phyloP scores from a whole-genome alignment of 768 basidiomycete species.

The Trametes cubensis region DNA sequence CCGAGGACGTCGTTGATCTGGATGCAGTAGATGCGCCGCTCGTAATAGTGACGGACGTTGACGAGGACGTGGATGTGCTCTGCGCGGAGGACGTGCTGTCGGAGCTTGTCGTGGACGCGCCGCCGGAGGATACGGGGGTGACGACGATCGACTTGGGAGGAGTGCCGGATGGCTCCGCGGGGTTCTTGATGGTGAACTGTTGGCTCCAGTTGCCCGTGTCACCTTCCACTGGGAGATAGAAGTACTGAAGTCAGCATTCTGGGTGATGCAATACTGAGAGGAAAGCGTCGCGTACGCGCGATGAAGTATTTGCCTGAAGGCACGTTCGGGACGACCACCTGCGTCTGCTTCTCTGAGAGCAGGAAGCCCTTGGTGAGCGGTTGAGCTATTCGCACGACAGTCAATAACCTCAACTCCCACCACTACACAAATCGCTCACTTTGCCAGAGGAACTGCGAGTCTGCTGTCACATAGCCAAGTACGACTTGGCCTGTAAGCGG shows the following conservation, averaged over 20 bases:
- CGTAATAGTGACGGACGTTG: background rate
- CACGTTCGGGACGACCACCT: constrained; percentile 2
- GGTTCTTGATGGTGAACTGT: background rate
- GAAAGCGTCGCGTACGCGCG: background rate
- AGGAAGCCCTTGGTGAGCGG: background rate
- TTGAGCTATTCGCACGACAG: background rate
- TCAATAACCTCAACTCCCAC: too few species aligned
- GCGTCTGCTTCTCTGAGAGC: background rate
- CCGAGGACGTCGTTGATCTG: background rate
- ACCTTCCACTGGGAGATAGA: background rate
- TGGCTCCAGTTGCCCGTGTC: constrained; percentile 4
- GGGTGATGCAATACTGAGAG: background rate
- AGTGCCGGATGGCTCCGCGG: constrained; percentile 3
- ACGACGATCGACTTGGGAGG: constrained; percentile 1
- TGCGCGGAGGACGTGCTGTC: background rate
- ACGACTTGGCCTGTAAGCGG: background rate
- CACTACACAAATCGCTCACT: background rate
- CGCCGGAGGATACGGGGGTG: constrained; percentile 1
- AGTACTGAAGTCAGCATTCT: background rate
- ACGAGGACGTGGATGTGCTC: background rate
- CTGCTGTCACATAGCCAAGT: background rate
- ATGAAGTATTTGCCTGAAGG: constrained; percentile 5
- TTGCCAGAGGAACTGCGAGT: constrained; percentile 1
- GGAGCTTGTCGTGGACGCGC: background rate
- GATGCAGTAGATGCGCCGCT: background rate